These are phyloP conservation scores for Begonia fuchsioides DNA, from an alignment of 306 rosid genomes.

Conservation along the genomic window DNA sequence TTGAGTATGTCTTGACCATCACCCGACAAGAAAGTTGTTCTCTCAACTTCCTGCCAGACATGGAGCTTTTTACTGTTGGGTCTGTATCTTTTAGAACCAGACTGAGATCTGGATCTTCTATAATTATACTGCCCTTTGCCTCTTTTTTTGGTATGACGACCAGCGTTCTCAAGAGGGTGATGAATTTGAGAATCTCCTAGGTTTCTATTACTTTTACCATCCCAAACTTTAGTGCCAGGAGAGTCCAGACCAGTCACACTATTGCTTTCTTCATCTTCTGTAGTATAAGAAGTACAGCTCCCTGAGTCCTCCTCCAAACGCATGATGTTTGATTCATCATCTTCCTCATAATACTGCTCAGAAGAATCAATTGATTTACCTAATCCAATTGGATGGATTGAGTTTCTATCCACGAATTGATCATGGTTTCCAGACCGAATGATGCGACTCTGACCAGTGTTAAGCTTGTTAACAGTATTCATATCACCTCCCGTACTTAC, in stretches of 20 bases:
- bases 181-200: slow-evolving; percentile 55
- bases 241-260: slow-evolving; percentile 77
- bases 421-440: slow-evolving; percentile 23
- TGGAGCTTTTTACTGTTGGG: slow-evolving; percentile 30
- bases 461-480: slow-evolving; percentile 21
- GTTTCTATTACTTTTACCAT: slow-evolving; percentile 71
- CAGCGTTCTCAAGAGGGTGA: slow-evolving; percentile 87
- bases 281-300: slow-evolving; percentile 61
- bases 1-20: slow-evolving; percentile 88
- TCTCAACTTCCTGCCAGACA: slow-evolving; percentile 88
- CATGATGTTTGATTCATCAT: slow-evolving; percentile 26
- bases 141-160: slow-evolving; percentile 37
- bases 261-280: slow-evolving; percentile 66
- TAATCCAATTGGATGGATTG: slow-evolving; percentile 18
- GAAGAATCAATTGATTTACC: slow-evolving; percentile 21
- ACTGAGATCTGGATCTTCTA: slow-evolving; percentile 28
- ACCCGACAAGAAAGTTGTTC: slow-evolving; percentile 85
- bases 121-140: slow-evolving; percentile 37
- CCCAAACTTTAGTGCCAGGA: slow-evolving; percentile 97
- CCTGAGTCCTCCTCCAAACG: slow-evolving; percentile 39
- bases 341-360: slow-evolving; percentile 22
- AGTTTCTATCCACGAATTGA: slow-evolving; percentile 18
- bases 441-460: slow-evolving; percentile 25
- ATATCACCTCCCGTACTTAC: slow-evolving; percentile 29
- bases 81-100: slow-evolving; percentile 55